Evolutionary conservation across 2,329 filamentous ascomycete species (phyloP).

Genomic region (Beauveria bassiana): DNA sequence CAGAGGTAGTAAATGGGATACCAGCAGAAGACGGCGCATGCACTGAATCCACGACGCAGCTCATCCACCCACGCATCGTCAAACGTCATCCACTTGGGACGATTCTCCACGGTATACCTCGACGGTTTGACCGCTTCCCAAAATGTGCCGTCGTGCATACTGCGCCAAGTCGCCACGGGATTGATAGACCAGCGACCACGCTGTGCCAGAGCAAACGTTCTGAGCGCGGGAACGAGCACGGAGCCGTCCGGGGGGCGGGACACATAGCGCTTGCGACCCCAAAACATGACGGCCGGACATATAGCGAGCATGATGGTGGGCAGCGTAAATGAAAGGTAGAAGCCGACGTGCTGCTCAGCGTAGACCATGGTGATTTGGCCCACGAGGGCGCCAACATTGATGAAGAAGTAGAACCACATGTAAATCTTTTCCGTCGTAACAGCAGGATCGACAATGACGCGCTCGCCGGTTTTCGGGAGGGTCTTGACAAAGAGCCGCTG

Average conservation of each 20-base stretch:
- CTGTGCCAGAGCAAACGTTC: conserved; percentile 53
- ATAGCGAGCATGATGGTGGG: conserved; percentile 58
- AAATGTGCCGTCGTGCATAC: conserved; percentile 48
- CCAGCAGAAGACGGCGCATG: conserved; percentile 63
- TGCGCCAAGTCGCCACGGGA: conserved; percentile 49
- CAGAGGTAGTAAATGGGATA: conserved; percentile 55
- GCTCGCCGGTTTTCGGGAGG: conserved; percentile 43
- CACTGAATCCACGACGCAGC: conserved; percentile 58
- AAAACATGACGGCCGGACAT: conserved; percentile 55
- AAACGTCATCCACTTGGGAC: conserved; percentile 67
- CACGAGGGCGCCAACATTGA: conserved; percentile 60
- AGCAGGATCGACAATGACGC: conserved; percentile 57
- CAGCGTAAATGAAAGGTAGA: conserved; percentile 62
- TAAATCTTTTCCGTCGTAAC: conserved; percentile 57
- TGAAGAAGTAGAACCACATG: conserved; percentile 64
- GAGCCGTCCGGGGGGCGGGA: conserved; percentile 56
- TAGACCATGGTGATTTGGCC: conserved; percentile 63
- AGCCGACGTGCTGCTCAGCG: conserved; percentile 66
- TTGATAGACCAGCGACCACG: conserved; percentile 65
- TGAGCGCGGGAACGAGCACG: conserved; percentile 56
- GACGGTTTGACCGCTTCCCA: conserved; percentile 67
- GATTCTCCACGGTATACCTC: conserved; percentile 42
- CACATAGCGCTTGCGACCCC: conserved; percentile 51
- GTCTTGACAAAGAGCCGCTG: conserved; percentile 47
- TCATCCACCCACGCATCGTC: conserved; percentile 76